Conservation (phyloP, 129 eudicot genomes). For the Chrysanthemum lavandulifolium region DNA sequence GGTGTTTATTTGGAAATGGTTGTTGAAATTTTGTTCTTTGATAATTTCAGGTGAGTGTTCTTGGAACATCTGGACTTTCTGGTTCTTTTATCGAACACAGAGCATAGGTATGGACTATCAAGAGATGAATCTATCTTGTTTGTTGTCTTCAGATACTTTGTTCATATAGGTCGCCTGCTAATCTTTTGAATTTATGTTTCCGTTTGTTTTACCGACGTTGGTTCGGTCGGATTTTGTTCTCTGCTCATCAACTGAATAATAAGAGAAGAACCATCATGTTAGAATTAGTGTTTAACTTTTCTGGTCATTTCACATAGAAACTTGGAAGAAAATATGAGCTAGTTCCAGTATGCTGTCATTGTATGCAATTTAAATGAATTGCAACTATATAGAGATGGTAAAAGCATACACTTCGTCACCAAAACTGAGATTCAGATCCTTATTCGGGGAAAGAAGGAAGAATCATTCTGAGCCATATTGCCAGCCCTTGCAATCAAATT, state of each 20-base stretch:
- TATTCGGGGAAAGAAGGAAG: background rate
- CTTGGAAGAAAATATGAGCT: constrained; percentile 8
- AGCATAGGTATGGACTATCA: constrained; percentile 37
- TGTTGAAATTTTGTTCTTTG: background rate
- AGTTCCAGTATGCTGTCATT: background rate
- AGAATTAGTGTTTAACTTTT: constrained; percentile 18
- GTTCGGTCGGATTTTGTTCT: constrained; percentile 30
- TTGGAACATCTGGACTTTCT: constrained; percentile 92
- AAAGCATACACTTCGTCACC: background rate
- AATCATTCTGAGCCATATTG: background rate
- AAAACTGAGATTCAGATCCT: background rate
- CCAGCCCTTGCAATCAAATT: too few species aligned
- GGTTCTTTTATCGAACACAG: constrained; percentile 94
- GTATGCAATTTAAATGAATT: background rate
- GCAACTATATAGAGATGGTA: constrained; percentile 1
- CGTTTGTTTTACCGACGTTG: constrained; percentile 17
- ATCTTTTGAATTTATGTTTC: background rate
- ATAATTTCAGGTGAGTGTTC: constrained; percentile 82
- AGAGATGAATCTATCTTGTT: constrained; percentile 16
- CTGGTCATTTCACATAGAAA: constrained; percentile 13
- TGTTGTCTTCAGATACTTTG: constrained; percentile 29
- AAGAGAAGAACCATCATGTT: constrained; percentile 14
- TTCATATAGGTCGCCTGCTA: constrained; percentile 23
- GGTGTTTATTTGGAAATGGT: background rate
- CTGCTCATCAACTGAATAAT: constrained; percentile 28